These are phyloP conservation scores for Kodamaea leandrae DNA, from an alignment of 805 yeast genomes.

Conservation along the genomic window DNA sequence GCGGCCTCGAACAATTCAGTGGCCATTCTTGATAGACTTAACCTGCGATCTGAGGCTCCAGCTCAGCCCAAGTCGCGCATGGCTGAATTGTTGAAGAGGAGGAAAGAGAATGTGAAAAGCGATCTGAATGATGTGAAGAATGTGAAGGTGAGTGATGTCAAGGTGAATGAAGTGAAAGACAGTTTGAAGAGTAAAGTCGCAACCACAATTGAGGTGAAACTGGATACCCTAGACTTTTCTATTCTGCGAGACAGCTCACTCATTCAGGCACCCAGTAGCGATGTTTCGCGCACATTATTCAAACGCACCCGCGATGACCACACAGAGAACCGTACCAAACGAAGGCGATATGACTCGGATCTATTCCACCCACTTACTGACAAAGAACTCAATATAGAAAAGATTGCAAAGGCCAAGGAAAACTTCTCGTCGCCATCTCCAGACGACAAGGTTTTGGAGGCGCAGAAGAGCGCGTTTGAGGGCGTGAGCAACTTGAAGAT, in stretches of 20 bases:
- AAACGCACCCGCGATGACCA: constrained; percentile 11
- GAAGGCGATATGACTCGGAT: constrained; percentile 20
- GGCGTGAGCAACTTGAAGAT: constrained; percentile 29
- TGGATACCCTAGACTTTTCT: not conserved
- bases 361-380: constrained; percentile 40
- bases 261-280: constrained; percentile 7
- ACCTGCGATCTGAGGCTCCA: not conserved
- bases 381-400: constrained; percentile 33
- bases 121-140: not conserved
- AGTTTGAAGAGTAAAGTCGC: no score
- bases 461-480: constrained; percentile 51
- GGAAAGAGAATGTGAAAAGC: not conserved
- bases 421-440: constrained; percentile 76
- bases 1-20: not conserved
- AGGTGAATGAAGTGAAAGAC: no score
- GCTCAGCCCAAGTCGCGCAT: not conserved
- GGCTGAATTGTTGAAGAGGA: constrained; percentile 2
- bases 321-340: constrained; percentile 14
- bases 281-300: constrained; percentile 4
- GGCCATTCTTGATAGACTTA: constrained; percentile 3
- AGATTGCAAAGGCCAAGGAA: constrained; percentile 39
- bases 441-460: constrained; percentile 65
- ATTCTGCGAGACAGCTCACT: constrained; percentile 5
- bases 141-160: no score
- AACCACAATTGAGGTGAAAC: no score